Percentiles rank a stretch among this genome's conserved stretches.
phyloP scores from a whole-genome alignment of 495 filamentous ascomycete genomes.

The Neurospora sp. region DNA sequence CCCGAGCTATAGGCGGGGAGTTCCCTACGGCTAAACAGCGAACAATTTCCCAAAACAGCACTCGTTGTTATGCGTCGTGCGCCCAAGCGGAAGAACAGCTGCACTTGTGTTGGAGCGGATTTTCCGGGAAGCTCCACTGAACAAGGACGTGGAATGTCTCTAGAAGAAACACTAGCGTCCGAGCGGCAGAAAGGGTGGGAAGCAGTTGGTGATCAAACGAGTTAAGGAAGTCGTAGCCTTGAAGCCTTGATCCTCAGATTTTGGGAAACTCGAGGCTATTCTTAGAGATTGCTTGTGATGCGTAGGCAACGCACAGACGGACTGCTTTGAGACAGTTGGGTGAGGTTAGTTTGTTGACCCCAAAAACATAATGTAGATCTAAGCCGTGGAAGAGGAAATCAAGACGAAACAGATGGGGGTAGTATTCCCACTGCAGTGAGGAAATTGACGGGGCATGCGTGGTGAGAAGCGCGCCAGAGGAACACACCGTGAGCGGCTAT shows the following conservation, averaged over 20 bases:
- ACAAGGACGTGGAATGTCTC: constrained; percentile 29
- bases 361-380: background rate
- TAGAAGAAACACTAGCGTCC: constrained; percentile 25
- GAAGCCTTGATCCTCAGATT: background rate
- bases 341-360: background rate
- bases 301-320: background rate
- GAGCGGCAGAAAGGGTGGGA: constrained; percentile 12
- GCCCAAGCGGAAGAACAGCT: constrained; percentile 3
- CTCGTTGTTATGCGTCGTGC: constrained; percentile 30
- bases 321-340: background rate
- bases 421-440: background rate
- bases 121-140: constrained; percentile 20
- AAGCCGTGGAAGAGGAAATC: background rate
- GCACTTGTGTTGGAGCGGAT: constrained; percentile 1
- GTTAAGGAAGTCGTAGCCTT: background rate
- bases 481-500: background rate
- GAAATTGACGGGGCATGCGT: background rate
- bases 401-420: background rate
- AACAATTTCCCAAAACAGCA: constrained; percentile 37
- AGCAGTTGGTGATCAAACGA: background rate
- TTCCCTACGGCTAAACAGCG: constrained; percentile 25
- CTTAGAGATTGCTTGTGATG: background rate
- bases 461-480: background rate
- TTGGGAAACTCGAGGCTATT: background rate
- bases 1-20: constrained; percentile 28